Evolutionary conservation across 2,329 filamentous ascomycete genomes (phyloP), one percentile per base, ranked within the genome.

Genomic region (Leptographium galeiforme): DNA sequence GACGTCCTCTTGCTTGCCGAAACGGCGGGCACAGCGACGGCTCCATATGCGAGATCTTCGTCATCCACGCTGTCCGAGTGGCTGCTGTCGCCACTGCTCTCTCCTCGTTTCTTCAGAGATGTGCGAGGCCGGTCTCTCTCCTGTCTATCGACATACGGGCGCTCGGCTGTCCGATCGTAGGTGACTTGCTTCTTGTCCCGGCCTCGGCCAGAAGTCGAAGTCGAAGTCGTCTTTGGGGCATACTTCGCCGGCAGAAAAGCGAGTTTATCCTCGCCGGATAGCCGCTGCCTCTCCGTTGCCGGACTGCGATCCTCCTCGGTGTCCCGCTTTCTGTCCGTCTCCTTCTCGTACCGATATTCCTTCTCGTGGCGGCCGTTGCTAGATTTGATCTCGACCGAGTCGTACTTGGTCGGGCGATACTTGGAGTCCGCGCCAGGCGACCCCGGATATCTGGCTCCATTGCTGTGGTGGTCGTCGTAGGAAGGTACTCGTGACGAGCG

Each of bases 161-260:
- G 55, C 46, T 63, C 59, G 13, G 45, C 14, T 18, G 46, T 36
- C 2, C 44, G 34, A 3, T 52, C 43, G 5, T 33, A 14, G 43
- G 25, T 46, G 12, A 14, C 54, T 4, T 12, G 34, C 7, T 50
- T 32, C 16, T 39, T 19, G 10, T 48, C 46, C 6, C 33, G 46
- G 4, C 14, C 38, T 5, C 11, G 16, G 13, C 16, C 19, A 1
- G 11, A 13, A 11, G n/a, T 14, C 1, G 11, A 13, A 11, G n/a
- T 14, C 1, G 40, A 16, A 1, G 25, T 12, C 25, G 41, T 32
- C 56, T 68, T 66, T 54, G 66, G 63, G 51, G 66, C 65, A 59
- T 77, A 76, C 59, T 75, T 77, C 56, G 70, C 67, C 1, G 74
- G 74, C 40, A 76, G 62, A 58, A 68, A 73, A 53, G 70, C 69